These are phyloP conservation scores for Saccharata proteae DNA, from an alignment of 2,329 filamentous ascomycete genomes.

Conservation along the genomic window DNA sequence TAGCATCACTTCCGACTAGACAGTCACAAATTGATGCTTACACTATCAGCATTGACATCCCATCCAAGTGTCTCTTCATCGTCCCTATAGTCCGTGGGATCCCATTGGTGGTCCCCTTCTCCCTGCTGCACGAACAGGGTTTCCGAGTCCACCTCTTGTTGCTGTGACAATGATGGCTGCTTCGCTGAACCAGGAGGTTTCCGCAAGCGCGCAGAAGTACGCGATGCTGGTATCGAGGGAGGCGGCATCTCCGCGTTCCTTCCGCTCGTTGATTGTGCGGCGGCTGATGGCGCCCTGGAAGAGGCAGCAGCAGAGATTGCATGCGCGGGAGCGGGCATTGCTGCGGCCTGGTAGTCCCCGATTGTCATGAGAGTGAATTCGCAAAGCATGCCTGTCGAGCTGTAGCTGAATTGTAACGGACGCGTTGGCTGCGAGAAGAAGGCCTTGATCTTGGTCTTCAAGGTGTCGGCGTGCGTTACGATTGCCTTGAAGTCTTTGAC, in stretches of 20 bases:
- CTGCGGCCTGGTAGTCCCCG: no score
- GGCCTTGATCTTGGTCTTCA: constrained; percentile 54
- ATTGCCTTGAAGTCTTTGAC: constrained; percentile 77
- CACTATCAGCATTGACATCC: constrained; percentile 56
- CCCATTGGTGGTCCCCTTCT: constrained; percentile 62
- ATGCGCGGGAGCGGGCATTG: constrained; percentile 24
- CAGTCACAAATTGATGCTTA: constrained; percentile 26
- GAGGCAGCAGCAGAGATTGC: constrained; percentile 27
- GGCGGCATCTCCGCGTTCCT: constrained; percentile 29
- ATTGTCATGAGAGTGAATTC: constrained; percentile 77
- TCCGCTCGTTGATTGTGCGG: constrained; percentile 8
- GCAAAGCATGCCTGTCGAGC: constrained; percentile 54
- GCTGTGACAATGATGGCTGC: constrained; percentile 11
- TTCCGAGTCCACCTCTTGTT: constrained; percentile 45
- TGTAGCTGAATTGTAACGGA: constrained; percentile 62
- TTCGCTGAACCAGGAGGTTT: constrained; percentile 18
- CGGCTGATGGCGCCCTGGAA: constrained; percentile 18
- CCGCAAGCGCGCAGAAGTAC: constrained; percentile 17
- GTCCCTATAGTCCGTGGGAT: constrained; percentile 55
- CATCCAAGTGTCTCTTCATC: constrained; percentile 59
- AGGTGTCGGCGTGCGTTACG: constrained; percentile 59
- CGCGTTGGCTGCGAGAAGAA: constrained; percentile 59
- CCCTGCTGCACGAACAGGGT: constrained; percentile 54
- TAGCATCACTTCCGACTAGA: not conserved
- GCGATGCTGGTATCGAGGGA: constrained; percentile 23